Conservation (phyloP, 805 yeast species). For the Saccharomycopsis javanensis region DNA sequence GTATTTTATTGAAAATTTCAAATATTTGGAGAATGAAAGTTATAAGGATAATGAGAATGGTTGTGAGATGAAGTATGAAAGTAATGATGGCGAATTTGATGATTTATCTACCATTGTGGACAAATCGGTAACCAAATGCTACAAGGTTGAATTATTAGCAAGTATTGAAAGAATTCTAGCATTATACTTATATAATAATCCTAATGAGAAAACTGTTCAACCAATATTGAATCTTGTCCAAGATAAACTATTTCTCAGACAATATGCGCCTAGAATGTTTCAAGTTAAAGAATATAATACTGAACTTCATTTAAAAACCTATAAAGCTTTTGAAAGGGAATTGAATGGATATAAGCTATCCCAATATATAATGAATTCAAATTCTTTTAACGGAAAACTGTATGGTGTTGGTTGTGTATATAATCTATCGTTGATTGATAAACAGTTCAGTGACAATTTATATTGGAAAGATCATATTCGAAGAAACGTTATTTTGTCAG, state of each 20-base stretch:
- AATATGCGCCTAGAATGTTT: slow-evolving; percentile 28
- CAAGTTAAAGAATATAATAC: slow-evolving; percentile 34
- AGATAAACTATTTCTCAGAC: slow-evolving; percentile 28
- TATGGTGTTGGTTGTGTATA: slow-evolving; percentile 48
- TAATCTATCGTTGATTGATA: slow-evolving; percentile 54
- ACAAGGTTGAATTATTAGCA: slow-evolving; percentile 49
- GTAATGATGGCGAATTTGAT: slow-evolving; percentile 4
- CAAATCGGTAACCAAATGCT: slow-evolving; percentile 33
- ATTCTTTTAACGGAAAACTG: slow-evolving; percentile 24
- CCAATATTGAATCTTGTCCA: slow-evolving; percentile 36
- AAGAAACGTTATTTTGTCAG: slow-evolving; percentile 43
- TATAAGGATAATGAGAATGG: slow-evolving; percentile 10
- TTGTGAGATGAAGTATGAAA: not conserved
- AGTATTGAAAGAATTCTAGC: slow-evolving; percentile 71
- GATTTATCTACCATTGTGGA: slow-evolving; percentile 6
- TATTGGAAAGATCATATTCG: slow-evolving; percentile 39
- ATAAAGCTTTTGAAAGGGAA: slow-evolving; percentile 5
- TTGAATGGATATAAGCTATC: not conserved
- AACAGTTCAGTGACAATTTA: slow-evolving; percentile 36
- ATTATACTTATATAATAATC: slow-evolving; percentile 52
- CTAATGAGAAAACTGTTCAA: slow-evolving; percentile 31
- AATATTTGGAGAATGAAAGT: not conserved
- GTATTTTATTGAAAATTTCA: slow-evolving; percentile 15
- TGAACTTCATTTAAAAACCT: slow-evolving; percentile 9
- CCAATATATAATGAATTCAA: not conserved